These are phyloP conservation scores for Tilletia setariae DNA, from an alignment of 1,284 basidiomycete genomes.

Conservation along the genomic window DNA sequence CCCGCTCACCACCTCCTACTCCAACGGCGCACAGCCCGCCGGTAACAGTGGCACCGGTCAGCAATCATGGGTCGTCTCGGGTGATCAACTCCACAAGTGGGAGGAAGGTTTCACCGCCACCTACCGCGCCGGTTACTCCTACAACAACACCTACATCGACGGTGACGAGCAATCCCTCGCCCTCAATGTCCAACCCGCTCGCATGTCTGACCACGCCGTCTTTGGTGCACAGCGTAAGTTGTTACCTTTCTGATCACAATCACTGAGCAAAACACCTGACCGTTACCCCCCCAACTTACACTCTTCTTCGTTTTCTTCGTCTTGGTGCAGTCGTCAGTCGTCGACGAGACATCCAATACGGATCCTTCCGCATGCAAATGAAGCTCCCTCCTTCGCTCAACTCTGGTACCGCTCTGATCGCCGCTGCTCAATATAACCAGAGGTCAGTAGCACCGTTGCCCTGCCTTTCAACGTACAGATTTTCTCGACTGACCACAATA, in stretches of 20 bases:
- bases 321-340: slow-evolving; percentile 23
- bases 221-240: slow-evolving; percentile 38
- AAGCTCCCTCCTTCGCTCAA: slow-evolving; percentile 26
- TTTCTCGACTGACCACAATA: neutral
- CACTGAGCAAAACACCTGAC: no score
- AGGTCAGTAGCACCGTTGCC: neutral
- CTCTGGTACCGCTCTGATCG: slow-evolving; percentile 33
- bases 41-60: neutral
- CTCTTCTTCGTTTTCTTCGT: neutral
- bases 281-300: no score
- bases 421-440: slow-evolving; percentile 35
- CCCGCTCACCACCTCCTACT: slow-evolving; percentile 27
- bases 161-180: slow-evolving; percentile 22
- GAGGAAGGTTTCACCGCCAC: slow-evolving; percentile 39
- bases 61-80: slow-evolving; percentile 36
- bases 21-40: slow-evolving; percentile 28
- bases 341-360: slow-evolving; percentile 44
- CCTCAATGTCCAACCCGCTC: slow-evolving; percentile 35
- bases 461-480: neutral
- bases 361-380: slow-evolving; percentile 40
- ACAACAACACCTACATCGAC: slow-evolving; percentile 39
- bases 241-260: neutral
- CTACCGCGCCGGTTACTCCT: slow-evolving; percentile 35
- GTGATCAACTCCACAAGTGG: slow-evolving; percentile 36
- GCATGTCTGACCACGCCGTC: slow-evolving; percentile 29